Evolutionary conservation across 2,329 filamentous ascomycete species (phyloP).

Genomic region (Colletotrichum paranaense): DNA sequence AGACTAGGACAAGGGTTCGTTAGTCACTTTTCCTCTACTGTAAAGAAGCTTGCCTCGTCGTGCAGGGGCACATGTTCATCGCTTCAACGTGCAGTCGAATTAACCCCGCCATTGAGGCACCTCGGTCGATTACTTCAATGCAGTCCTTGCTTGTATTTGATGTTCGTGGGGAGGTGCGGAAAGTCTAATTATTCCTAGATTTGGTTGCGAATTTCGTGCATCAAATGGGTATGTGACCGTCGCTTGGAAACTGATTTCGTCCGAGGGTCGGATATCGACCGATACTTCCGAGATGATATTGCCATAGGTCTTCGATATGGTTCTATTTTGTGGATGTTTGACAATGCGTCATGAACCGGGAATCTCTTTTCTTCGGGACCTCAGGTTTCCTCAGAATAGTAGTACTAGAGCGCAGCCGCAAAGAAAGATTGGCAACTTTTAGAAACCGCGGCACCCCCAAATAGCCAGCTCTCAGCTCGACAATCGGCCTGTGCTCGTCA

Average conservation of each 20-base stretch:
- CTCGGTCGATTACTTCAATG: not conserved
- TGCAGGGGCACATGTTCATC: conserved; percentile 3
- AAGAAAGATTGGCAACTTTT: not conserved
- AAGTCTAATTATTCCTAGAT: not conserved
- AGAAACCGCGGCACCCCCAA: conserved; percentile 13
- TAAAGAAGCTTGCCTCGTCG: not conserved
- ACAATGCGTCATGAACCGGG: not conserved
- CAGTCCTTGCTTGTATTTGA: too few species aligned
- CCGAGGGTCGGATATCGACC: not conserved
- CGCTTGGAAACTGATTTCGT: not conserved
- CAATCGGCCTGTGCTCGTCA: conserved; percentile 9
- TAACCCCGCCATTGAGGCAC: not conserved
- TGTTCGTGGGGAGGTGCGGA: not conserved
- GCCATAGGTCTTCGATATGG: not conserved
- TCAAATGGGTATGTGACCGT: not conserved
- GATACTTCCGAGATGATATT: not conserved
- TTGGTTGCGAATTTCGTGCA: not conserved
- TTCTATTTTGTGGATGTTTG: not conserved
- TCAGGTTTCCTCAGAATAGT: not conserved
- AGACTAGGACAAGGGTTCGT: conserved; percentile 13
- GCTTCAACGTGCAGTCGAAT: not conserved
- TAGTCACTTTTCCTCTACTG: too few species aligned
- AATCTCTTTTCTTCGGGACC: not conserved
- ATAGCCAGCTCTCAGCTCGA: not conserved
- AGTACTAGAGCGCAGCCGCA: not conserved